Percentiles rank a stretch among this genome's conserved stretches.
Conservation (phyloP, 73 alveolate species). For the Stentor roeselii region DNA sequence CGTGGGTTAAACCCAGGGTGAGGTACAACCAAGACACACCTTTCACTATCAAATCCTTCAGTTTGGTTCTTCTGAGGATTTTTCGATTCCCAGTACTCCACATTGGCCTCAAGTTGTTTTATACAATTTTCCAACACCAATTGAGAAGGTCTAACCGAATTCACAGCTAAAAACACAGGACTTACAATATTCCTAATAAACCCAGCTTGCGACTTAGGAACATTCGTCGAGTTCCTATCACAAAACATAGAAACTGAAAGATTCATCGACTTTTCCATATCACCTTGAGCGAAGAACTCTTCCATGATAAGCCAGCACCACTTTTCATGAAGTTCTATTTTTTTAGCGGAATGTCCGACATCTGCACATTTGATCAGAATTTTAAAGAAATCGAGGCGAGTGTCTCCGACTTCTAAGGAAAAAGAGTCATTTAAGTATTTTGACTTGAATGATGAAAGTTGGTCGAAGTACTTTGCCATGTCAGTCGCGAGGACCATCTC, state of each 20-base stretch:
- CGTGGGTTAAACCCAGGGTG: not conserved
- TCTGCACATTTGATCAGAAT: conserved; percentile 15
- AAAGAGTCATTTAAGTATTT: conserved; percentile 1
- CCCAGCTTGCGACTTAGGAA: conserved; percentile 28
- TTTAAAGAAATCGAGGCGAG: conserved; percentile 20
- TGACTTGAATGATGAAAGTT: conserved; percentile 31
- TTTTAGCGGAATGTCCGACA: conserved; percentile 20
- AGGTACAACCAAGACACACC: not conserved
- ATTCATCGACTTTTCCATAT: not conserved
- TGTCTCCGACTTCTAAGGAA: not conserved
- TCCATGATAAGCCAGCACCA: not conserved
- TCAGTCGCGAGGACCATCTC: conserved; percentile 85
- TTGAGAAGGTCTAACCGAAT: not conserved
- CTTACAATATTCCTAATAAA: conserved; percentile 10
- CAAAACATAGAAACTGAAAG: conserved; percentile 22
- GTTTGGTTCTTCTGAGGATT: not conserved
- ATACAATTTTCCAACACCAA: conserved; percentile 9
- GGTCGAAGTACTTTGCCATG: conserved; percentile 71
- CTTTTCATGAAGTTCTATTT: conserved; percentile 18
- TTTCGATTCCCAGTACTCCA: not conserved
- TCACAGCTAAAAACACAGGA: conserved; percentile 18
- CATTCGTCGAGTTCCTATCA: conserved; percentile 24
- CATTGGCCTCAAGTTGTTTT: not conserved
- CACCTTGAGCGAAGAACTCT: conserved; percentile 31
- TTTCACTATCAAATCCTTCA: not conserved